phyloP scores from a whole-genome alignment of 345 rosid species.

The Citrus reticulata region DNA sequence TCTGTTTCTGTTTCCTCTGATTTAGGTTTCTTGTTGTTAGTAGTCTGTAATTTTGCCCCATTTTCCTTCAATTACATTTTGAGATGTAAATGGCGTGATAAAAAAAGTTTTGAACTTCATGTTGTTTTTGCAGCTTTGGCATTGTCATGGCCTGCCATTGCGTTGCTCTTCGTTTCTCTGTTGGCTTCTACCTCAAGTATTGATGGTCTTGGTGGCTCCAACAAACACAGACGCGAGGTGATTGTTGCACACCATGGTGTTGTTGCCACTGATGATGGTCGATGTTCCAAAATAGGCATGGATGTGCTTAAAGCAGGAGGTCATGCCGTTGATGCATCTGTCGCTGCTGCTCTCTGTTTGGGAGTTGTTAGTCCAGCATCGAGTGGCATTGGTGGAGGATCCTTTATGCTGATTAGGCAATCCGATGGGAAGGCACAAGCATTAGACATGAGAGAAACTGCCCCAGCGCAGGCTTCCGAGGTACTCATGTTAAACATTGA shows the following conservation, averaged over 20 bases:
- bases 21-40: neutral
- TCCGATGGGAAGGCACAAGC: constrained; percentile 32
- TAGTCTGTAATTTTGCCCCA: neutral
- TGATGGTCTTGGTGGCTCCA: neutral
- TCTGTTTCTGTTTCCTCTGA: neutral
- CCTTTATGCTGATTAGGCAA: constrained; percentile 39
- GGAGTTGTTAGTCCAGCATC: constrained; percentile 67
- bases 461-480: constrained; percentile 53
- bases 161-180: constrained; percentile 6
- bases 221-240: constrained; percentile 15
- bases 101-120: neutral
- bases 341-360: constrained; percentile 49
- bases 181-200: constrained; percentile 4
- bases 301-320: constrained; percentile 42
- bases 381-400: constrained; percentile 66
- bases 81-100: neutral
- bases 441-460: constrained; percentile 61
- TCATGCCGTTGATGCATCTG: constrained; percentile 55
- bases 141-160: neutral
- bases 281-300: constrained; percentile 46
- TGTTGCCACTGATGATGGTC: constrained; percentile 52
- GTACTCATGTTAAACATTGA: constrained; percentile 16
- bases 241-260: constrained; percentile 34
- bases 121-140: neutral
- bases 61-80: neutral